Evolutionary conservation across 331 rosid genomes (phyloP).

Genomic region (Acacia pycnantha): DNA sequence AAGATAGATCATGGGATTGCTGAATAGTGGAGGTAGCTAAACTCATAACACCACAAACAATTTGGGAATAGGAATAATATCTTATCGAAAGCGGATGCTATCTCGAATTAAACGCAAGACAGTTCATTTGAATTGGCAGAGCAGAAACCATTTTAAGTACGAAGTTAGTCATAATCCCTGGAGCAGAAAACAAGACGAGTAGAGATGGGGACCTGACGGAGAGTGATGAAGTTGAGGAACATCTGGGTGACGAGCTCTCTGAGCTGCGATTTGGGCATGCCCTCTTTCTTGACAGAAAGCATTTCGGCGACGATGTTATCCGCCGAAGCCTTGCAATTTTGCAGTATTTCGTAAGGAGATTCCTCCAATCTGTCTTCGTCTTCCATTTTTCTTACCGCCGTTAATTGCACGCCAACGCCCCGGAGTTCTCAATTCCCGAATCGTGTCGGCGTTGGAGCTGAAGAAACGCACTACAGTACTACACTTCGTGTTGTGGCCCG

Average conservation of each 20-base stretch:
- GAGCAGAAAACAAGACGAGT: background rate
- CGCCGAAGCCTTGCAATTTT: conserved; percentile 58
- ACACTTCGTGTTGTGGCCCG: too few relatives aligned
- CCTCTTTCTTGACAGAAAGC: conserved; percentile 64
- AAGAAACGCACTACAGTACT: background rate
- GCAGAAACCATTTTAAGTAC: background rate
- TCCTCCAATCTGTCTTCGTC: conserved; percentile 55
- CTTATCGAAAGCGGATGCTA: too few relatives aligned
- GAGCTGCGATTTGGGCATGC: conserved; percentile 56
- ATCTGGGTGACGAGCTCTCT: conserved; percentile 81
- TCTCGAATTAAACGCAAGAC: background rate
- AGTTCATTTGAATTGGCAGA: background rate
- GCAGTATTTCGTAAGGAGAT: conserved; percentile 59
- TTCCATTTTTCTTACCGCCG: conserved; percentile 28
- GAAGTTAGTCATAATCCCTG: conserved; percentile 28
- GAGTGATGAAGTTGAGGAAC: conserved; percentile 81
- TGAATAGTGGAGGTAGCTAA: background rate
- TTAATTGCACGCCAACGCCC: background rate
- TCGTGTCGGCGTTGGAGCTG: background rate
- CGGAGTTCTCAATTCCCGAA: background rate
- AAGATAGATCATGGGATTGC: background rate
- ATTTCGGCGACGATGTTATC: conserved; percentile 66
- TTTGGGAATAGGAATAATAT: background rate
- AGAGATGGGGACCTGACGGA: conserved; percentile 70
- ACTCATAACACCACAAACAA: background rate